Evolutionary conservation across 495 filamentous ascomycete species (phyloP).

Genomic region (Penicillium fimorum): DNA sequence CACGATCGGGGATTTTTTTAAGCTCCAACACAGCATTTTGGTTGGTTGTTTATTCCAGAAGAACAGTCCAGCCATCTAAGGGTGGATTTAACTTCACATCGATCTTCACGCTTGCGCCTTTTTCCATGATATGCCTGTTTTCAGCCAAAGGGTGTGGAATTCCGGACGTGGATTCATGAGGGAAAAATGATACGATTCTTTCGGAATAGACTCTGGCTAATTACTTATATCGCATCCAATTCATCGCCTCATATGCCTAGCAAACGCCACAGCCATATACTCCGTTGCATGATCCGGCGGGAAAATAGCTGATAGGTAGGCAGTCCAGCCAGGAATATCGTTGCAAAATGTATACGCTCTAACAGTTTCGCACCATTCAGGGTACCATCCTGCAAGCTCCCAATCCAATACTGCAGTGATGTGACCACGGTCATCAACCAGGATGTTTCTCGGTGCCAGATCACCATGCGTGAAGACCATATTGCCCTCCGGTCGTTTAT

Average conservation of each 20-base stretch:
- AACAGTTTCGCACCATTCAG: slow-evolving; percentile 3
- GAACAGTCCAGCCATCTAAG: neutral
- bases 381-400: slow-evolving; percentile 5
- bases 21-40: neutral
- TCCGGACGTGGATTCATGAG: neutral
- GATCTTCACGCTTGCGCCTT: neutral
- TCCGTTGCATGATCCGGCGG: slow-evolving; percentile 4
- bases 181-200: neutral
- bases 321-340: slow-evolving; percentile 4
- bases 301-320: slow-evolving; percentile 1
- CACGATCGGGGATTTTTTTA: neutral
- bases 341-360: slow-evolving; percentile 2
- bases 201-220: neutral
- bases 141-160: neutral
- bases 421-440: slow-evolving; percentile 3
- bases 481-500: neutral
- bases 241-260: neutral
- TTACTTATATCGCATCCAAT: neutral
- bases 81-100: neutral
- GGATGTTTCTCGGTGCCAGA: slow-evolving; percentile 10
- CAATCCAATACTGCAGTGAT: slow-evolving; percentile 7
- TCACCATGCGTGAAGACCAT: slow-evolving; percentile 9
- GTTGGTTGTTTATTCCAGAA: neutral
- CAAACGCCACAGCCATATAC: slow-evolving; percentile 5
- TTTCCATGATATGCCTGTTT: neutral